A percentile compares a stretch with the other conserved stretches of the same genome.
Conservation (phyloP, 768 basidiomycete genomes). For the Psilocybe subaeruginosa region DNA sequence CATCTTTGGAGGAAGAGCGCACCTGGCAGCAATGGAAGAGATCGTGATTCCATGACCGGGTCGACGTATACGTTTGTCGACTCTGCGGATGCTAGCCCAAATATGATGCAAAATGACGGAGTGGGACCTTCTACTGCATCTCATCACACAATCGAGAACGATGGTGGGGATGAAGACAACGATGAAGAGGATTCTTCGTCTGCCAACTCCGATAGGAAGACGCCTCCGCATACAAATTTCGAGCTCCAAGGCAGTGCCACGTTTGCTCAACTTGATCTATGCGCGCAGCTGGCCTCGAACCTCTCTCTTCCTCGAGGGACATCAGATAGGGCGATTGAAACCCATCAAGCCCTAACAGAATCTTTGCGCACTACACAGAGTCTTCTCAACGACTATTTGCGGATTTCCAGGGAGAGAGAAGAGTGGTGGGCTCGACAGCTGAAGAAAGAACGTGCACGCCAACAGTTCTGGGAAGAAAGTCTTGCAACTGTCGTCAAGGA, state of each 20-base stretch:
- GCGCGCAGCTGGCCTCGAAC: conserved; percentile 61
- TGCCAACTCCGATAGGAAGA: conserved; percentile 37
- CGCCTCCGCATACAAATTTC: conserved; percentile 62
- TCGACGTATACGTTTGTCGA: conserved; percentile 17
- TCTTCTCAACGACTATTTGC: conserved; percentile 17
- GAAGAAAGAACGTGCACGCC: conserved; percentile 63
- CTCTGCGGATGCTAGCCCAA: conserved; percentile 22
- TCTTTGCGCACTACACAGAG: conserved; percentile 57
- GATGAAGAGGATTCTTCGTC: conserved; percentile 41
- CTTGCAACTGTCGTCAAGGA: conserved; percentile 83
- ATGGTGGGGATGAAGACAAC: conserved; percentile 30
- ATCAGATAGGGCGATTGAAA: conserved; percentile 26
- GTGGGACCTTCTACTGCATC: conserved; percentile 3
- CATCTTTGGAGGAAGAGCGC: conserved; percentile 18
- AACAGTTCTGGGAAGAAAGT: conserved; percentile 88
- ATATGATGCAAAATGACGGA: conserved; percentile 15
- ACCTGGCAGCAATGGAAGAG: conserved; percentile 6
- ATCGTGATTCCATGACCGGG: conserved; percentile 11
- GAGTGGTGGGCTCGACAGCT: conserved; percentile 74
- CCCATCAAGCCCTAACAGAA: conserved; percentile 59
- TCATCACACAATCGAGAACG: neutral
- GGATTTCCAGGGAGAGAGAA: conserved; percentile 75
- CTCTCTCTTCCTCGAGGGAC: conserved; percentile 39
- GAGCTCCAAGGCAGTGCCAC: conserved; percentile 72
- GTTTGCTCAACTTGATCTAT: conserved; percentile 79